phyloP scores from a whole-genome alignment of 768 basidiomycete species.

The Boletus sensibilis region DNA sequence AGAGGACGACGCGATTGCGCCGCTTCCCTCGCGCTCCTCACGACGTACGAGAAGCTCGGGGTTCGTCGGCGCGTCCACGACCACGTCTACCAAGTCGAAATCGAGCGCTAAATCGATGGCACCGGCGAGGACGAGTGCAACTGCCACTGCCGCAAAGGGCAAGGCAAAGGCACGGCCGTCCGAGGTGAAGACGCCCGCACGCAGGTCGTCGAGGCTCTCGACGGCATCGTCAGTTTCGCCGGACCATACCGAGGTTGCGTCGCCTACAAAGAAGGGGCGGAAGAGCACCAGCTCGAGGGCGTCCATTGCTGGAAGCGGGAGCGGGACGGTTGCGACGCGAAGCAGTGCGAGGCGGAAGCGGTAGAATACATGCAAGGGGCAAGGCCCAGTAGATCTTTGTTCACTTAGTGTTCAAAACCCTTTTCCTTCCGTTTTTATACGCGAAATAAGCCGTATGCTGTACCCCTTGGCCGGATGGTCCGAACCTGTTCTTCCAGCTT shows the following conservation, averaged over 20 bases:
- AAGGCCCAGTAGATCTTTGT: neutral
- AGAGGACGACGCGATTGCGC: constrained; percentile 35
- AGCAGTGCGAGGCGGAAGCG: constrained; percentile 34
- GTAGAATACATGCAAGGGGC: neutral
- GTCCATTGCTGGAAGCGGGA: constrained; percentile 6
- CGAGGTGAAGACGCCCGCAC: constrained; percentile 27
- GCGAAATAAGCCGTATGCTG: neutral
- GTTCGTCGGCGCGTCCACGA: constrained; percentile 6
- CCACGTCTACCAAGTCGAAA: constrained; percentile 11
- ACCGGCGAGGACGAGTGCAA: neutral
- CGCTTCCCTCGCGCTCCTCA: constrained; percentile 29
- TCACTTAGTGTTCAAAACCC: neutral
- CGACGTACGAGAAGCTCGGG: constrained; percentile 23
- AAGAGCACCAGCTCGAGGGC: constrained; percentile 21
- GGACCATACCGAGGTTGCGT: constrained; percentile 25
- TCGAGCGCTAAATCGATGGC: constrained; percentile 1
- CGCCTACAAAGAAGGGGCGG: constrained; percentile 24
- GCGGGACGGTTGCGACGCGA: constrained; percentile 23
- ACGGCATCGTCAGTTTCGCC: constrained; percentile 35
- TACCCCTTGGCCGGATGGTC: neutral
- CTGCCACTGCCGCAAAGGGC: constrained; percentile 4
- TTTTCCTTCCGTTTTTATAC: neutral
- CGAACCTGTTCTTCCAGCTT: neutral
- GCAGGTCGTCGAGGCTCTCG: constrained; percentile 42
- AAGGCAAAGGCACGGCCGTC: constrained; percentile 19